A percentile compares a stretch with the other conserved stretches of the same genome.
These are phyloP conservation scores for Mortierella sp. DNA, from an alignment of 371 early-diverging fungal species.

Conservation along the genomic window DNA sequence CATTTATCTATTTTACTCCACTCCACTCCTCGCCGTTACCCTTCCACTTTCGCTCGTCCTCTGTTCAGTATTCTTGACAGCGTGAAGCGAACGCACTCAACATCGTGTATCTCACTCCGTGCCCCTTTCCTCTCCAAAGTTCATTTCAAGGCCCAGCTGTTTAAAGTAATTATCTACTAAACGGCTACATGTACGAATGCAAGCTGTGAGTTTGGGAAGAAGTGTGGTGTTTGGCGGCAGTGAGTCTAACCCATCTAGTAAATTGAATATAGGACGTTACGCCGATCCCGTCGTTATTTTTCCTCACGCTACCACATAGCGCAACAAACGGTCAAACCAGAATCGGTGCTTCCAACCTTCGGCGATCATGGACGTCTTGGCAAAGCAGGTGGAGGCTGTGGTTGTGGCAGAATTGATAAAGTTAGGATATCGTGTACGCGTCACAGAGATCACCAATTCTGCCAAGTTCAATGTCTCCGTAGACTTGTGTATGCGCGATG, in stretches of 20 bases:
- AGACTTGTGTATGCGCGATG: neutral
- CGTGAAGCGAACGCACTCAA: too few relatives aligned
- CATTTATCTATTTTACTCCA: neutral
- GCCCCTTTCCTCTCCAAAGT: too few relatives aligned
- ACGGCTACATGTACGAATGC: neutral
- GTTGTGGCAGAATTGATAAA: neutral
- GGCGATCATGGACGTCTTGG: neutral
- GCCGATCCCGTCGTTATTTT: neutral
- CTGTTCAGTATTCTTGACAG: too few relatives aligned
- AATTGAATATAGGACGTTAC: neutral
- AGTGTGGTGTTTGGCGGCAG: neutral
- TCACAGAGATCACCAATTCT: constrained; percentile 1
- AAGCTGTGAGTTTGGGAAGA: neutral
- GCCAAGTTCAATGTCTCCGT: neutral
- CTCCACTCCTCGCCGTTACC: neutral
- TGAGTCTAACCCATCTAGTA: neutral
- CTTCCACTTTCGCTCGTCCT: neutral
- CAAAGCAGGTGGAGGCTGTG: neutral
- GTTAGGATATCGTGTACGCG: constrained; percentile 11
- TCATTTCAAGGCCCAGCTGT: neutral
- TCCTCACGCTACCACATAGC: neutral
- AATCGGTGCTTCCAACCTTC: neutral
- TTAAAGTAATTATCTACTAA: neutral
- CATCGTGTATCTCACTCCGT: too few relatives aligned
- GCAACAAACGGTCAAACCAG: neutral